Percentiles rank a stretch among this genome's conserved stretches.
Conservation (phyloP, 495 filamentous ascomycete genomes). For the Chaetomidium leptoderma region DNA sequence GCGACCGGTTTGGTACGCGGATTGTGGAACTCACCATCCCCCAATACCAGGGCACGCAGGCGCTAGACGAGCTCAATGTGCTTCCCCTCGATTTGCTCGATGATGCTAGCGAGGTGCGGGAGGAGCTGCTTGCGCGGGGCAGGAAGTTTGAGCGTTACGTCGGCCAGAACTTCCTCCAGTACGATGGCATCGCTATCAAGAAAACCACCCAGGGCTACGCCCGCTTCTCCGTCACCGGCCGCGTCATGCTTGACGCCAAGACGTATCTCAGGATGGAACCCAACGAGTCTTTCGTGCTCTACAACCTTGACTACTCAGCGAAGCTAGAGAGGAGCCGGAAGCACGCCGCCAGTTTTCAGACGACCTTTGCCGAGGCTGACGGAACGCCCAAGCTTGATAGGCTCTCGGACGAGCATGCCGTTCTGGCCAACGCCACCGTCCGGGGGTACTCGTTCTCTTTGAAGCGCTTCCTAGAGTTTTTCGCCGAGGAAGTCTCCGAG, state of each 20-base stretch:
- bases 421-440: conserved; percentile 30
- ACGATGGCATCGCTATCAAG: conserved; percentile 32
- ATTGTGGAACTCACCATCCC: conserved; percentile 19
- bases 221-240: conserved; percentile 28
- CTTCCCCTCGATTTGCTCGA: conserved; percentile 31
- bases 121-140: conserved; percentile 29
- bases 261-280: conserved; percentile 30
- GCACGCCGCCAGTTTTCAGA: background rate
- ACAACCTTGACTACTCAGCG: background rate
- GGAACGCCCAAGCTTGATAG: conserved; percentile 17
- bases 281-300: conserved; percentile 26
- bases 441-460: conserved; percentile 34
- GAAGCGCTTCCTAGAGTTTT: conserved; percentile 36
- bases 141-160: conserved; percentile 32
- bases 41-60: conserved; percentile 28
- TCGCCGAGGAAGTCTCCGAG: conserved; percentile 27
- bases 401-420: conserved; percentile 31
- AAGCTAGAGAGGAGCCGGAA: conserved; percentile 8
- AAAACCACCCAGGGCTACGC: conserved; percentile 23
- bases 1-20: conserved; percentile 29
- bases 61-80: conserved; percentile 25
- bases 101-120: conserved; percentile 20
- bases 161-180: conserved; percentile 31
- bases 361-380: conserved; percentile 8
- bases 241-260: conserved; percentile 39